Percentiles rank a stretch among this genome's conserved stretches.
Conservation (phyloP, 305 asterid genomes). For the Caryopteris hybrid region DNA sequence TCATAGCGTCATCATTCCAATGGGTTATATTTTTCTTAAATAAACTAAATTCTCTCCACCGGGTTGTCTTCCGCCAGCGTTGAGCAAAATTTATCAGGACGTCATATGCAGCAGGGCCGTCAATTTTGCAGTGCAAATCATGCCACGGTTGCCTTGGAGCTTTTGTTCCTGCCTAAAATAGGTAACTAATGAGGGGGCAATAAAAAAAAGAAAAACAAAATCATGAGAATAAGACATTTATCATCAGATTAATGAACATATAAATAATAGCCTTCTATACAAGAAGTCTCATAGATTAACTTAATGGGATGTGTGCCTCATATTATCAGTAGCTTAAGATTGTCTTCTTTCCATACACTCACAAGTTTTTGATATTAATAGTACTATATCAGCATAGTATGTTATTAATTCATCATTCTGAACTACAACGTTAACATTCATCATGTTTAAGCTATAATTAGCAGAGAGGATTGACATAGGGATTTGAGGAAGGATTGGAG, state of each 20-base stretch:
- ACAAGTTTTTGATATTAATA: neutral
- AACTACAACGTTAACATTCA: neutral
- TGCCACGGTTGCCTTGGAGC: slow-evolving; percentile 98
- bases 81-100: slow-evolving; percentile 91
- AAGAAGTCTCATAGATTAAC: neutral
- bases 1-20: slow-evolving; percentile 88
- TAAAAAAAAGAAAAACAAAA: neutral
- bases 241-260: neutral
- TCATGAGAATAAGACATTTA: neutral
- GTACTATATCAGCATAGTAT: neutral
- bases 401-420: neutral
- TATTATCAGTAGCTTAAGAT: neutral
- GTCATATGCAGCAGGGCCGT: slow-evolving; percentile 96
- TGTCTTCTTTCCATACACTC: neutral
- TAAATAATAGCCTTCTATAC: neutral
- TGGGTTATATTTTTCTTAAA: slow-evolving; percentile 51
- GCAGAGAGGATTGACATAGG: neutral
- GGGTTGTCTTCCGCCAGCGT: slow-evolving; percentile 88
- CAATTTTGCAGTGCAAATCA: slow-evolving; percentile 86
- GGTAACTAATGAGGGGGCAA: neutral
- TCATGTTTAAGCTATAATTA: slow-evolving; percentile 2
- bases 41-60: slow-evolving; percentile 77
- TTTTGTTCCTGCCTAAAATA: slow-evolving; percentile 56
- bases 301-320: neutral
- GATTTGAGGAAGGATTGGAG: neutral